Evolutionary conservation across 495 filamentous ascomycete genomes (phyloP).

Genomic region (Sabuloglossum arenarium): DNA sequence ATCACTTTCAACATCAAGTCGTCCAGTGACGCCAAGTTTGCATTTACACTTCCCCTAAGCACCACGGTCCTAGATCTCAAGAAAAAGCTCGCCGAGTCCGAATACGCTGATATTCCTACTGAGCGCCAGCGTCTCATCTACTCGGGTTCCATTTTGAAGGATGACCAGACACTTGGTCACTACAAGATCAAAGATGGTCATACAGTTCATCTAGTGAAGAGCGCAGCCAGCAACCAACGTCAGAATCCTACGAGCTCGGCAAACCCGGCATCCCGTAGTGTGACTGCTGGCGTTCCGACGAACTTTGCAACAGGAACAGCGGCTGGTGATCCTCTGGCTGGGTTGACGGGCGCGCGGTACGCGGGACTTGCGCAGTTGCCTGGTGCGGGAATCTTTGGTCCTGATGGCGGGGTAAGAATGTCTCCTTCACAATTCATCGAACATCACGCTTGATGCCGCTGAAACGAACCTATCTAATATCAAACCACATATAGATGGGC

Average conservation of each 20-base stretch:
- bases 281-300: slow-evolving; percentile 43
- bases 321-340: slow-evolving; percentile 64
- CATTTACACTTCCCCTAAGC: slow-evolving; percentile 54
- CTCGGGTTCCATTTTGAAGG: slow-evolving; percentile 89
- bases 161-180: slow-evolving; percentile 58
- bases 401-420: slow-evolving; percentile 80
- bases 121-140: slow-evolving; percentile 92
- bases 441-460: too few relatives aligned
- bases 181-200: slow-evolving; percentile 96
- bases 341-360: slow-evolving; percentile 82
- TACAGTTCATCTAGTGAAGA: slow-evolving; percentile 90
- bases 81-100: slow-evolving; percentile 53
- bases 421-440: too few relatives aligned
- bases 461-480: too few relatives aligned
- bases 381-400: slow-evolving; percentile 74
- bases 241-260: slow-evolving; percentile 30
- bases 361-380: slow-evolving; percentile 83
- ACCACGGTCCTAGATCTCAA: slow-evolving; percentile 75
- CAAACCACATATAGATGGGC: too few relatives aligned
- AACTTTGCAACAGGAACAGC: slow-evolving; percentile 87
- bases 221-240: slow-evolving; percentile 72
- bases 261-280: slow-evolving; percentile 20
- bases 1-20: slow-evolving; percentile 93
- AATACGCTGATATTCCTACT: slow-evolving; percentile 65
- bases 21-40: slow-evolving; percentile 65